Evolutionary conservation across 2,329 filamentous ascomycete species (phyloP).

Genomic region (Paracamarosporium sp.): DNA sequence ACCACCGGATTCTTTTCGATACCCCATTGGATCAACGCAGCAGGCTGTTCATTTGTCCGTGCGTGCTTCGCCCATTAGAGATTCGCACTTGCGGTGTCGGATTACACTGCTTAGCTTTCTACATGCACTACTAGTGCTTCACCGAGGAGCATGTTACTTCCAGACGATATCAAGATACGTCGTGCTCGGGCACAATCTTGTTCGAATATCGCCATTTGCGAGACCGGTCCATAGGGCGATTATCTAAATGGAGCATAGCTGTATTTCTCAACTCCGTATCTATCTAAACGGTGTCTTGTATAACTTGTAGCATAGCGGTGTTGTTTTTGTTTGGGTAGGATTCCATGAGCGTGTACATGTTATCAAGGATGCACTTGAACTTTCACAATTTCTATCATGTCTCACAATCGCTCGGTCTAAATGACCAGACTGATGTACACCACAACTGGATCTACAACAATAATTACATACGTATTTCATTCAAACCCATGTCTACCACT

Average conservation of each 20-base stretch:
- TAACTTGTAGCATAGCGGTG: conserved; percentile 1
- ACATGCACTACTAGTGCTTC: neutral
- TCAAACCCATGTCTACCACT: too few relatives aligned
- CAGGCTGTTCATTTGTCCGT: neutral
- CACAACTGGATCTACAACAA: neutral
- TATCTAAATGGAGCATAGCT: neutral
- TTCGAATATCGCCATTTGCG: neutral
- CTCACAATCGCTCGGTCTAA: too few relatives aligned
- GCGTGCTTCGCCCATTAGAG: neutral
- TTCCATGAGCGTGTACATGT: neutral
- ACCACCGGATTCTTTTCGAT: conserved; percentile 7
- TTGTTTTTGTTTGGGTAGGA: neutral
- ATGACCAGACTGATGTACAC: too few relatives aligned
- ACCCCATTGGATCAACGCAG: conserved; percentile 3
- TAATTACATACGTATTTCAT: neutral
- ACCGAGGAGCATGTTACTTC: neutral
- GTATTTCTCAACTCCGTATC: neutral
- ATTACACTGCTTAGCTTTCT: neutral
- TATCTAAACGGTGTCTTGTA: neutral
- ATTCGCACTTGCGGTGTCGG: neutral
- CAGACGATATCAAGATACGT: neutral
- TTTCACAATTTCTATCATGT: too few relatives aligned
- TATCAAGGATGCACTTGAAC: neutral
- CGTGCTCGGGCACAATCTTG: neutral
- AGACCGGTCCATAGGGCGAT: neutral